These are phyloP conservation scores for Colletotrichum cereale DNA, from an alignment of 2,329 filamentous ascomycete genomes.

Conservation along the genomic window DNA sequence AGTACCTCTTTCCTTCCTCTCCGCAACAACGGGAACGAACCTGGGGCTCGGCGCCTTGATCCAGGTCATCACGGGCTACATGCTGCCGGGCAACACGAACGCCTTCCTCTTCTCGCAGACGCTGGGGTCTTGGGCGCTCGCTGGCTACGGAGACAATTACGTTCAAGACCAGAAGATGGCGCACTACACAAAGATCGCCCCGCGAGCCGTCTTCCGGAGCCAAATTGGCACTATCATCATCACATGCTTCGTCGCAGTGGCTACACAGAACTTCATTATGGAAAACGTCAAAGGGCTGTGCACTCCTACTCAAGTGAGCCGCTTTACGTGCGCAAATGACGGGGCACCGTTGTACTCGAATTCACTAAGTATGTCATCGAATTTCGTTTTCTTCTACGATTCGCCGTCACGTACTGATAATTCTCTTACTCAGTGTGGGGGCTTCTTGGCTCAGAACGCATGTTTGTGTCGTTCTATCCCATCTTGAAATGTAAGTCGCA, in stretches of 20 bases:
- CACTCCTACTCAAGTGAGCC: constrained; percentile 50
- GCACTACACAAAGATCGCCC: constrained; percentile 50
- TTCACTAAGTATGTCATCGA: constrained; percentile 43
- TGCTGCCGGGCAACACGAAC: constrained; percentile 51
- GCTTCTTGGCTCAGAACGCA: constrained; percentile 46
- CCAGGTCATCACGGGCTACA: constrained; percentile 60
- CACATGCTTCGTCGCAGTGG: constrained; percentile 54
- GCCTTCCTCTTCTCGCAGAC: constrained; percentile 45
- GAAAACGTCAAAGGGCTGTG: constrained; percentile 51
- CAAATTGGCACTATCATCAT: constrained; percentile 59
- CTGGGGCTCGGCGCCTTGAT: constrained; percentile 56
- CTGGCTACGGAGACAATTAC: constrained; percentile 57
- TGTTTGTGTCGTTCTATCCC: constrained; percentile 58
- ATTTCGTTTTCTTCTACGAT: no score
- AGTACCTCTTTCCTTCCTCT: constrained; percentile 58
- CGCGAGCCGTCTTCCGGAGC: constrained; percentile 51
- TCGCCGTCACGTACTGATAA: neutral
- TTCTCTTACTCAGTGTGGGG: constrained; percentile 42
- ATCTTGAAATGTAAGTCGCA: constrained; percentile 51
- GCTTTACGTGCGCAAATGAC: constrained; percentile 47
- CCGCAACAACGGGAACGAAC: constrained; percentile 59
- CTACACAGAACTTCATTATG: constrained; percentile 57
- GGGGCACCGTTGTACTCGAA: constrained; percentile 48
- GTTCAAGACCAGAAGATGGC: constrained; percentile 51
- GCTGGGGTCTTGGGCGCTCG: constrained; percentile 49